Base-by-base conservation (phyloP, 2,329 filamentous ascomycete species). In the Dissoconium aciculare region DNA sequence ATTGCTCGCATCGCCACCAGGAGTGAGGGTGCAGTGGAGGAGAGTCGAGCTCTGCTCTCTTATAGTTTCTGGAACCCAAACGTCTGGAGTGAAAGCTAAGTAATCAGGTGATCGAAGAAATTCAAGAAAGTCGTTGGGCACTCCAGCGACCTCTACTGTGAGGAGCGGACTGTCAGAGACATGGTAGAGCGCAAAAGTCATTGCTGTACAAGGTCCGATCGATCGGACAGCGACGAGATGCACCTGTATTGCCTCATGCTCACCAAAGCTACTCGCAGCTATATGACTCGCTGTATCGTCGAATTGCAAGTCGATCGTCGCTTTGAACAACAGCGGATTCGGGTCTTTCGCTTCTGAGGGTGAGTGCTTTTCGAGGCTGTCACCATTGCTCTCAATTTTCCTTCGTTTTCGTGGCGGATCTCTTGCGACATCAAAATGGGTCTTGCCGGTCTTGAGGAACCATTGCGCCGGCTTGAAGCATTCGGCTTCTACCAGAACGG, bases 401-500 rank as follows among this genome's bases (percentile, higher is more conserved):
- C 28, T 19, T 17, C 21, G 12, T 28, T 31, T 16, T 15, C 6
- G 8, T 36, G 17, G 21, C 28, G 24, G 4, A 40, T 23, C 29
- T 42, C 47, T 15, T 40, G 36, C 37, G 51, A 35, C 33, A 11
- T 28, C 28, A 9, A 25, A 21, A 10, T 28, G 29, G 19, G 41
- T 23, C 19, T 8, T 17, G 15, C 37, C 39, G 19, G 44, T 43
- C 30, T 46, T 43, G 3, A 52, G 28, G 31, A 52, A 53, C 45
- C 47, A 53, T 28, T 42, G 37, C 30, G 40, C 40, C 1, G 50
- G 49, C 15, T 41, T 42, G 30, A 46, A 47, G n/a, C 41, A 39
- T 13, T 48, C 50, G n/a, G 49, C 42, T 35, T 53, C 50, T 17
- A 51, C 43, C 6, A 51, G 30, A 12, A 53, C 46, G 1, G 39